Evolutionary conservation across 805 yeast species (phyloP), one percentile per base, ranked within the genome.

Genomic region (Candida maesae): DNA sequence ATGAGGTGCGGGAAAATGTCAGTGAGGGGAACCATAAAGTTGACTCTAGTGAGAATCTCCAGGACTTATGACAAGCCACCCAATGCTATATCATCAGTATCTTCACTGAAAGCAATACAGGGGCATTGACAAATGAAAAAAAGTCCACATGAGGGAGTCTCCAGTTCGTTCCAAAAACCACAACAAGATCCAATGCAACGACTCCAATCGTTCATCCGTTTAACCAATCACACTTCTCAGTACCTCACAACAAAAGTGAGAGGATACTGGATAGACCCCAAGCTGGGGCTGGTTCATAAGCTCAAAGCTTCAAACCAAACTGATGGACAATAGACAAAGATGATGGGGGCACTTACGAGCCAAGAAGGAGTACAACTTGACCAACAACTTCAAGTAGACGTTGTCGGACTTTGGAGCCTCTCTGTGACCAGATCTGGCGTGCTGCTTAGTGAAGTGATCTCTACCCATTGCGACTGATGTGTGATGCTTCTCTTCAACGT

Each of bases 381-480:
- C 98, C 76, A 93, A 84, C 70, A 93, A 76, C 76, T 84, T 85
- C 78, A 93, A 80, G 96, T 93, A 93, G 77, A 90, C 96, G 72
- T 93, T 93, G 78, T 93, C 96, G 60, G 98, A 91, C 81, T 88
- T 88, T 78, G 99, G 99, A 75, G 97, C 97, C 70, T 84, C 76
- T 79, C 99, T 89, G 88, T 88, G 95, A 75, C 95, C 83, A 61
- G 83, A 76, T 77, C 89, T 87, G 69, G 78, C 80, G 84, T 93
- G 99, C 78, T 88, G 97, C 76, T 91, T 93, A 71, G 81, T 71
- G 75, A 84, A 79, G 79, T 87, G 95, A 79, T 93, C 98, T 77
- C 83, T 87, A 83, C 96, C 98, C 98, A 90, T 90, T 66, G 63
- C 73, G 43, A 36, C 41, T 38, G 45, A 38, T 47, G 41, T 31